These are phyloP conservation scores for Metschnikowia lochheadii DNA, from an alignment of 805 yeast species.

Conservation along the genomic window DNA sequence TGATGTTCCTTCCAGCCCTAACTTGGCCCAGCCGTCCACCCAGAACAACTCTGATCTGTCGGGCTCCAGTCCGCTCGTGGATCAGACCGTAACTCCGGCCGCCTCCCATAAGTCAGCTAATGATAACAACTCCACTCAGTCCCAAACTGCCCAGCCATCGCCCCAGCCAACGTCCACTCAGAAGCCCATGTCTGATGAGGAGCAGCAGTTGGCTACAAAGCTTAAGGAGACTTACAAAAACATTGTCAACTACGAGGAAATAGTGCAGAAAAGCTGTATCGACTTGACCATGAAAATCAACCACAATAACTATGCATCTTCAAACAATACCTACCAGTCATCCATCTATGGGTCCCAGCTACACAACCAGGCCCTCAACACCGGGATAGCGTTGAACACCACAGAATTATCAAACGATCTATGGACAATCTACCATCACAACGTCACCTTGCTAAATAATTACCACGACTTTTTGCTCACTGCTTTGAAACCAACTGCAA, in stretches of 20 bases:
- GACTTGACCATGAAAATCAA: slow-evolving; percentile 51
- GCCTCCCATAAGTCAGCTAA: slow-evolving; percentile 4
- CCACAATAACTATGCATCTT: slow-evolving; percentile 25
- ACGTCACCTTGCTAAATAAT: slow-evolving; percentile 60
- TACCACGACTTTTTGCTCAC: slow-evolving; percentile 70
- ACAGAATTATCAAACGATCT: slow-evolving; percentile 56
- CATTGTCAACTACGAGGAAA: slow-evolving; percentile 63
- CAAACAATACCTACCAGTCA: slow-evolving; percentile 29
- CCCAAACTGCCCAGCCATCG: slow-evolving; percentile 7
- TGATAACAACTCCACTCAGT: slow-evolving; percentile 9
- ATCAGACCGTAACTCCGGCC: slow-evolving; percentile 10
- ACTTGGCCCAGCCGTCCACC: slow-evolving; percentile 24
- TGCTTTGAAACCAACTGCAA: slow-evolving; percentile 59
- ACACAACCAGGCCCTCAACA: slow-evolving; percentile 8
- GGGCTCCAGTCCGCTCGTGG: slow-evolving; percentile 31
- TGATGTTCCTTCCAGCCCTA: slow-evolving; percentile 41
- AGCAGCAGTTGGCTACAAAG: slow-evolving; percentile 63
- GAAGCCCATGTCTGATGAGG: slow-evolving; percentile 50
- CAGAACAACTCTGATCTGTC: slow-evolving; percentile 40
- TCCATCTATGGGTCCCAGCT: slow-evolving; percentile 15
- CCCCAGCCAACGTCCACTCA: slow-evolving; percentile 8
- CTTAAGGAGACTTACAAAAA: slow-evolving; percentile 70
- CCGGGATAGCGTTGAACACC: slow-evolving; percentile 26
- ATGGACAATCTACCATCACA: slow-evolving; percentile 69
- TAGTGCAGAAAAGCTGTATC: slow-evolving; percentile 66